A percentile compares a stretch with the other conserved stretches of the same genome.
Evolutionary conservation across 192 early-diverging fungal genomes (phyloP).

Genomic region (Endogone sp.): DNA sequence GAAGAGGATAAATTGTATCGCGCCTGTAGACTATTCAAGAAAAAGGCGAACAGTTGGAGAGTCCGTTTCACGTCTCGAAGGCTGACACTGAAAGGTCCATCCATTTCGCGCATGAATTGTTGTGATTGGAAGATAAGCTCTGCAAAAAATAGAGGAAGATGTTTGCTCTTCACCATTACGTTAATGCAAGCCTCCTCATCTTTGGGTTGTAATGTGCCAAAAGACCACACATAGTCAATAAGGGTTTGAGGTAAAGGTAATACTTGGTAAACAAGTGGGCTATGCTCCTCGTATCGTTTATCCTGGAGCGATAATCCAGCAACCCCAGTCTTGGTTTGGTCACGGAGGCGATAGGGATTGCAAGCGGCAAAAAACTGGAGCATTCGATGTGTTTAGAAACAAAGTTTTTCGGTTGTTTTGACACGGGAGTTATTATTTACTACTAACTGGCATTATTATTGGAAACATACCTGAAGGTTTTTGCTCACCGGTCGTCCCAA

Average conservation of each 20-base stretch:
- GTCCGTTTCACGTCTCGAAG: conserved; percentile 15
- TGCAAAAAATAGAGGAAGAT: neutral
- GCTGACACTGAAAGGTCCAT: conserved; percentile 16
- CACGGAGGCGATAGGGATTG: conserved; percentile 14
- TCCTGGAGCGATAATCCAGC: neutral
- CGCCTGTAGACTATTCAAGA: conserved; percentile 5
- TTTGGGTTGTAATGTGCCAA: conserved; percentile 3
- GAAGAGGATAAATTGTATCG: neutral
- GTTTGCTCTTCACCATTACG: neutral
- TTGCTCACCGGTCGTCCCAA: neutral
- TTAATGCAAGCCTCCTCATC: conserved; percentile 1
- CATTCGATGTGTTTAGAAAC: conserved; percentile 9
- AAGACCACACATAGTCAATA: conserved; percentile 16
- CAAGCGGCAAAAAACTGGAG: conserved; percentile 12
- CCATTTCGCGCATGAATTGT: conserved; percentile 10
- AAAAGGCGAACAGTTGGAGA: conserved; percentile 5
- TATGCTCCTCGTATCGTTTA: conserved; percentile 5
- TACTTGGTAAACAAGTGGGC: conserved; percentile 16
- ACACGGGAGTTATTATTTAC: too few species aligned
- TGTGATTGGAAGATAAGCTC: conserved; percentile 15
- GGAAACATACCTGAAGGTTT: neutral
- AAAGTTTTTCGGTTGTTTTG: too few species aligned
- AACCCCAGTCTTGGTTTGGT: neutral
- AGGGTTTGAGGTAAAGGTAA: conserved; percentile 5
- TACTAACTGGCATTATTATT: too few species aligned